Conservation (phyloP, 345 rosid species). For the Murraya koenigii region DNA sequence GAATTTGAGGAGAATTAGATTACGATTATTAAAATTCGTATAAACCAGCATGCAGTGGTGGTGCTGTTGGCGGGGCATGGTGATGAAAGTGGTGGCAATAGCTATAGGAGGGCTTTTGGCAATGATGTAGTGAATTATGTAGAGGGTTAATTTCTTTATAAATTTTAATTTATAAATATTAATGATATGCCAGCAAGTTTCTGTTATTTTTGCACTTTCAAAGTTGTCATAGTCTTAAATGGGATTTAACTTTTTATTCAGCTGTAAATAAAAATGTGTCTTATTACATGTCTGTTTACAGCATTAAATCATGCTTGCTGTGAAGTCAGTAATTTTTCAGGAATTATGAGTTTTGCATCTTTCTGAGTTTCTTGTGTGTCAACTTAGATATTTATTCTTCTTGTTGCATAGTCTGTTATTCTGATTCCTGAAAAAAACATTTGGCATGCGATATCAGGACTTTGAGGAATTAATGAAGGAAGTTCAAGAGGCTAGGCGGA, state of each 20-base stretch:
- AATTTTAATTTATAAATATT: background rate
- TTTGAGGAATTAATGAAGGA: conserved; percentile 87
- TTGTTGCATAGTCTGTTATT: conserved; percentile 3
- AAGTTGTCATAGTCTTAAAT: background rate
- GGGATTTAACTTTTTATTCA: background rate
- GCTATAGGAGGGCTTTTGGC: background rate
- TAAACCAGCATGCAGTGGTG: too few relatives aligned
- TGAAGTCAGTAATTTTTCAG: background rate
- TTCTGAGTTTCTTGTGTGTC: background rate
- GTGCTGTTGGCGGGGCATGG: too few relatives aligned
- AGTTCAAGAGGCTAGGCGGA: conserved; percentile 99
- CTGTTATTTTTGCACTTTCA: background rate
- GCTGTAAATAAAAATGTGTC: background rate
- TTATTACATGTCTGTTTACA: background rate
- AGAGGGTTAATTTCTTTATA: background rate
- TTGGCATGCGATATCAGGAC: conserved; percentile 55
- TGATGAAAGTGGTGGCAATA: too few relatives aligned
- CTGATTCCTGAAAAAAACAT: background rate
- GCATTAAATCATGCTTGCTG: background rate
- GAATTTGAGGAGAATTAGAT: too few relatives aligned
- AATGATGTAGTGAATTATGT: background rate
- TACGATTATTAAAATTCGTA: too few relatives aligned
- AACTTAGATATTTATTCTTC: conserved; percentile 4
- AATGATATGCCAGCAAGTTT: background rate
- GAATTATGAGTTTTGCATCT: background rate